These are phyloP conservation scores for Borealophlyctis nickersoniae DNA, from an alignment of 192 early-diverging fungal genomes.

Conservation along the genomic window DNA sequence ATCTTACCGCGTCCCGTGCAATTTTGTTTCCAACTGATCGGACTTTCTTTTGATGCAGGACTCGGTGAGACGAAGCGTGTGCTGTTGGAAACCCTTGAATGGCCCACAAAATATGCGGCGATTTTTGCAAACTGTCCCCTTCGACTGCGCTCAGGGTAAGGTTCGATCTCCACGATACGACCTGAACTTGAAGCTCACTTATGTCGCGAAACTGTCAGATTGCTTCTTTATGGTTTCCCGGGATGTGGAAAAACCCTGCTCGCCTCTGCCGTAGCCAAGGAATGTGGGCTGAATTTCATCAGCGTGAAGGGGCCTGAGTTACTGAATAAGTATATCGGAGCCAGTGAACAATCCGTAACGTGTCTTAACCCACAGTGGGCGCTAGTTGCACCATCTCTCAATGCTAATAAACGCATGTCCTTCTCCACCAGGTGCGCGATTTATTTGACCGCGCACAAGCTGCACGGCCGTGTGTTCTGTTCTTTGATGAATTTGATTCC, in stretches of 20 bases:
- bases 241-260: constrained; percentile 99
- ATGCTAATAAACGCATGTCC: constrained; percentile 5
- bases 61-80: constrained; percentile 75
- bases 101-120: constrained; percentile 88
- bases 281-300: constrained; percentile 97
- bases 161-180: background rate
- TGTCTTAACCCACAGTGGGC: too few species aligned
- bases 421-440: constrained; percentile 71
- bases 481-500: constrained; percentile 98
- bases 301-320: constrained; percentile 96
- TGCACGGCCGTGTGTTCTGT: constrained; percentile 90
- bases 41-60: constrained; percentile 39
- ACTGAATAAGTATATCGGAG: constrained; percentile 98
- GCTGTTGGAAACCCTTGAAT: constrained; percentile 89
- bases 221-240: constrained; percentile 93
- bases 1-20: background rate
- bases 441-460: constrained; percentile 91
- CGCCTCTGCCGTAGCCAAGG: constrained; percentile 91
- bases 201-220: constrained; percentile 46
- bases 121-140: constrained; percentile 88
- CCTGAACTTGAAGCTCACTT: background rate
- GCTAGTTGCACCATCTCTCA: too few species aligned
- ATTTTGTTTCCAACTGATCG: constrained; percentile 8
- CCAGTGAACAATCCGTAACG: constrained; percentile 93
- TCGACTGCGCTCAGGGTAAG: constrained; percentile 82